These are phyloP conservation scores for Protoeuglena noctilucae DNA, from an alignment of 139 green algal genomes.

Conservation along the genomic window DNA sequence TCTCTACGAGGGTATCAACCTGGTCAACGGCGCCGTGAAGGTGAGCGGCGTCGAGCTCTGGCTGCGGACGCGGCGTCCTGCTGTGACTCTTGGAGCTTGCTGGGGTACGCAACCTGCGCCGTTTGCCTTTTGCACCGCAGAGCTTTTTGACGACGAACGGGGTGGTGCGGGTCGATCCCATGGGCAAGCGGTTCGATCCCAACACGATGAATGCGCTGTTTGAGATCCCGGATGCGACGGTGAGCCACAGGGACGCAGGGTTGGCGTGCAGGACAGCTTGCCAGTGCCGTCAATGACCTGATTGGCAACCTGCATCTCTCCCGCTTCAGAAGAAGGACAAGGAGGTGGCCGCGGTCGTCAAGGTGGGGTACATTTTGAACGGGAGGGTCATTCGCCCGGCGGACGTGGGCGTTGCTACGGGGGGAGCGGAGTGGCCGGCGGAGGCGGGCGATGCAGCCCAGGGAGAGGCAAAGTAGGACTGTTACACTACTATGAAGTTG, in stretches of 20 bases:
- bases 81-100: not conserved
- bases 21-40: constrained; percentile 74
- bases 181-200: constrained; percentile 80
- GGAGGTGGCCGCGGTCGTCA: constrained; percentile 14
- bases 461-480: too few species aligned
- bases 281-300: too few species aligned
- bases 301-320: too few species aligned
- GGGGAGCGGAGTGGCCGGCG: not conserved
- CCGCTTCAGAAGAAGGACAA: not conserved
- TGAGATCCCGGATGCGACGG: constrained; percentile 53
- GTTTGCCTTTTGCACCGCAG: not conserved
- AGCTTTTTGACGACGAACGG: constrained; percentile 46
- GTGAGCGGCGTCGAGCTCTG: constrained; percentile 14
- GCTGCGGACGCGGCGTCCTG: not conserved
- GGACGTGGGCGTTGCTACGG: constrained; percentile 54
- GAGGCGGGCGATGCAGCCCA: too few species aligned
- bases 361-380: constrained; percentile 68
- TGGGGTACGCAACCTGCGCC: not conserved
- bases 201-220: constrained; percentile 86
- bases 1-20: constrained; percentile 64
- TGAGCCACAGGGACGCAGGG: too few species aligned
- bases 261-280: too few species aligned
- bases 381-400: constrained; percentile 60
- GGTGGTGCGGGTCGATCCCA: constrained; percentile 46
- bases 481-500: too few species aligned